Evolutionary conservation across 75 land plant species (phyloP), one percentile per base, ranked within the genome.

Genomic region (Selaginella moellendorffii): DNA sequence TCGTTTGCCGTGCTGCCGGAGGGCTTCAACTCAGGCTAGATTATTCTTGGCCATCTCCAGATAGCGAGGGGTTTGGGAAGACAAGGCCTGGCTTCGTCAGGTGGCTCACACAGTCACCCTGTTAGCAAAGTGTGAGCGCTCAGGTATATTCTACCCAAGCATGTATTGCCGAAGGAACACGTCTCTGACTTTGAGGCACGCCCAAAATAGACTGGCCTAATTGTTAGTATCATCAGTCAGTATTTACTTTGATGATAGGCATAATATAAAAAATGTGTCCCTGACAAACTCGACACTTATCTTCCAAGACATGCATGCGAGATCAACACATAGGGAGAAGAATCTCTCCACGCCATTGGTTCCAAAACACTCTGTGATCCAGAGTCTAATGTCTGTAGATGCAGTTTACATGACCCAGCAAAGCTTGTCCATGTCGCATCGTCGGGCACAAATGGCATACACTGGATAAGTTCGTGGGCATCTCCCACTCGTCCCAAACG

Each of bases 71-170:
- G 46, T 36, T 36, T 36, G 46, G 5, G 5, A 36, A 36, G 46
- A 36, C 46, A 14, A 36, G 46, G 46, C 46, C 46, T 36, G 46
- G 46, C 46, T 36, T 36, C 46, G 46, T 36, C 46, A 36, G 46
- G 10, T 5, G 10, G 46, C 46, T 36, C 46, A 36, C 46, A 36
- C 46, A 36, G 10, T 36, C 14, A 36, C 46, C 46, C 46, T 36
- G 46, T 14, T 36, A 5, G 5, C 46, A 36, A 36, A 36, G 14
- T 36, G 46, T 36, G 46, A 36, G 46, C 46, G 46, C 46, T 36
- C 46, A 36, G 46, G 46, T 36, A 36, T 14, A 36, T 36, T 36
- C 46, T 36, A 36, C 46, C 10, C 46, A 36, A n/a, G 46, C 46
- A 36, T 14, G 46, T 36, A 5, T 36, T n/a, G n/a, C n/a, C n/a